Evolutionary conservation across 2,329 filamentous ascomycete genomes (phyloP), one percentile per base, ranked within the genome.

Genomic region (Neodidymelliopsis sp.): DNA sequence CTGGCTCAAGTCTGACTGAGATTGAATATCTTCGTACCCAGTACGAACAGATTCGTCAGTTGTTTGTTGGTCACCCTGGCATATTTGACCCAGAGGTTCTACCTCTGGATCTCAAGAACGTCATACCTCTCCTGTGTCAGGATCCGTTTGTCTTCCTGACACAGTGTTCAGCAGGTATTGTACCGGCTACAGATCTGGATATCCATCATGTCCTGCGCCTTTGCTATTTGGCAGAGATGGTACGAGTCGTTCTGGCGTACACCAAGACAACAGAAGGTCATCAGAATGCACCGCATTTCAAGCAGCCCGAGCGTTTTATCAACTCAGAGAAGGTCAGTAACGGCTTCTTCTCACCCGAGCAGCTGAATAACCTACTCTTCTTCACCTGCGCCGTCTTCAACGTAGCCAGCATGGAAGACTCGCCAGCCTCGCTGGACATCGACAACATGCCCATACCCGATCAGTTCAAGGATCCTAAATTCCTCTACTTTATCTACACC

Each of bases 201-300:
- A 84, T 95, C 30, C 83, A 87, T 29, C 89, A 96, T 70, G 73
- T 97, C 40, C 74, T 97, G 38, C 86, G 88, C 27, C 78, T 97
- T 34, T 97, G 91, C 74, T 97, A 96, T 67, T 81, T 96, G 45
- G 90, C 90, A 2, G 94, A 99, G 73, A 85, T 99, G 48, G 85
- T 95, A 51, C 95, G 96, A 74, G 86, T 91, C 5, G 81, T 91
- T 12, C 67, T 85, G 11, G 78, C 81, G 6, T 84, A 83, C 64
- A 73, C 59, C 8, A 42, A 49, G 24, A 57, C 48, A 15, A 48
- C 36, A 7, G 53, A 45, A 15, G 53, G 48, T 5, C 49, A 49
- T 22, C 38, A 49, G 16, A 47, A 41, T 13, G 41, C 33, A 15
- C 44, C 54, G 16, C 49, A 48, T 16, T 47, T 53, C 38, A 36